A percentile compares a stretch with the other conserved stretches of the same genome.
phyloP scores from a whole-genome alignment of 108 stramenopile genomes.

The Discostella pseudostelligera region DNA sequence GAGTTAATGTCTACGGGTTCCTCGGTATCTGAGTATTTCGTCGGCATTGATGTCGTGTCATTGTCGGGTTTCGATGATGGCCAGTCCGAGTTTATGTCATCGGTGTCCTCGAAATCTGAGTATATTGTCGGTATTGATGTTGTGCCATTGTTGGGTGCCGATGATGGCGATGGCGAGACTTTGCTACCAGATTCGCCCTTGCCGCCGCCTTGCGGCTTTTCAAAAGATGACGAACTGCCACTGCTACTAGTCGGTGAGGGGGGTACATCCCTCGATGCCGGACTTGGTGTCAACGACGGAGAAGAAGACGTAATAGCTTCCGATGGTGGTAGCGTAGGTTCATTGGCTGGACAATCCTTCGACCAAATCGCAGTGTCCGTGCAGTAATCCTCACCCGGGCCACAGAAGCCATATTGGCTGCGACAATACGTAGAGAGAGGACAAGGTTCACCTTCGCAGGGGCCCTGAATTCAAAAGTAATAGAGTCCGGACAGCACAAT shows the following conservation, averaged over 20 bases:
- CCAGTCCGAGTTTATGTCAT: neutral
- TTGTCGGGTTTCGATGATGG: neutral
- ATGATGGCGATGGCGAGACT: neutral
- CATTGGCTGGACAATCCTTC: slow-evolving; percentile 14
- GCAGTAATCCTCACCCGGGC: slow-evolving; percentile 32
- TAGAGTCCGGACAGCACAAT: neutral
- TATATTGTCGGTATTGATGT: neutral
- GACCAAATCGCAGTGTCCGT: slow-evolving; percentile 41
- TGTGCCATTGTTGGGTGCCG: too few species aligned
- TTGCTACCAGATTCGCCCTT: neutral
- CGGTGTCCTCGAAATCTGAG: neutral
- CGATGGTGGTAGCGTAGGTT: slow-evolving; percentile 8
- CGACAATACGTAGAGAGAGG: slow-evolving; percentile 17
- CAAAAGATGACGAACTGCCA: neutral
- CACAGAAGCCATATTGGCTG: slow-evolving; percentile 40
- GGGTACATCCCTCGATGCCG: neutral
- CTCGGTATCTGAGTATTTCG: neutral
- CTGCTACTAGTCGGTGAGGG: neutral
- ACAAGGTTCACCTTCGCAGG: slow-evolving; percentile 35
- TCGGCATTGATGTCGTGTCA: neutral
- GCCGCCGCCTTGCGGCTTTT: neutral
- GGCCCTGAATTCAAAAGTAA: slow-evolving; percentile 18
- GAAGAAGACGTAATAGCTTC: neutral
- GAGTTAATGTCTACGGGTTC: neutral
- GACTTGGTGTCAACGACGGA: too few species aligned